Evolutionary conservation across 306 rosid genomes (phyloP).

Genomic region (Lagenaria siceraria): DNA sequence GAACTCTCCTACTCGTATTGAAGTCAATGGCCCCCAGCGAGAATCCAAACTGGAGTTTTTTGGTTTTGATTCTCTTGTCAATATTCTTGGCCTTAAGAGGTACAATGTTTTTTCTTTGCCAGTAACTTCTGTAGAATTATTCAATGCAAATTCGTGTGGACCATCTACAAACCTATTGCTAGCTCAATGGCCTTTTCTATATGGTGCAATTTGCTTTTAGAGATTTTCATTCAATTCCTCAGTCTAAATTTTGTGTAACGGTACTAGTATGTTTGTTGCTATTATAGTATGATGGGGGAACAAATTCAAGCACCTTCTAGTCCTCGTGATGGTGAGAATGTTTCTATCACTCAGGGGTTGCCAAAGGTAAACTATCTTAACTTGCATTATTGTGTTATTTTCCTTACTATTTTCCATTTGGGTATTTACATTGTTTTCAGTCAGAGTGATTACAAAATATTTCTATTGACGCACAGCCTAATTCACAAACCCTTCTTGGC

Average conservation of each 20-base stretch:
- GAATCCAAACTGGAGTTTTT: constrained; percentile 88
- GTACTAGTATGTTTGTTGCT: constrained; percentile 11
- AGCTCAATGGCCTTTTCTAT: not conserved
- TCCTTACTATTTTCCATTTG: constrained; percentile 12
- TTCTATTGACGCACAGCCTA: not conserved
- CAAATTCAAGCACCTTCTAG: constrained; percentile 59
- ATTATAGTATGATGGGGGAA: constrained; percentile 86
- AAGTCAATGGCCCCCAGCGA: constrained; percentile 51
- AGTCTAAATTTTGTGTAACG: not conserved
- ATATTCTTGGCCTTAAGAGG: constrained; percentile 98
- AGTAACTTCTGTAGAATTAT: not conserved
- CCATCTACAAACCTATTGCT: not conserved
- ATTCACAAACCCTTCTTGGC: not conserved
- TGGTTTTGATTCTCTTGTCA: constrained; percentile 98
- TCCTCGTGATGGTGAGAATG: constrained; percentile 92
- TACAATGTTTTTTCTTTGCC: constrained; percentile 11
- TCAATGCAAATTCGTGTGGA: not conserved
- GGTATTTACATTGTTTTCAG: not conserved
- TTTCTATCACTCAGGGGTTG: constrained; percentile 59
- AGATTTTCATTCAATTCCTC: not conserved
- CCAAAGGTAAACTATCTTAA: constrained; percentile 49
- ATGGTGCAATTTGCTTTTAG: not conserved
- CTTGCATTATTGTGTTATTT: constrained; percentile 3
- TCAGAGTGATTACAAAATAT: not conserved
- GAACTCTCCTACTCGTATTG: constrained; percentile 23